Conservation (phyloP, 73 alveolate genomes). For the Uronychia binucleata region DNA sequence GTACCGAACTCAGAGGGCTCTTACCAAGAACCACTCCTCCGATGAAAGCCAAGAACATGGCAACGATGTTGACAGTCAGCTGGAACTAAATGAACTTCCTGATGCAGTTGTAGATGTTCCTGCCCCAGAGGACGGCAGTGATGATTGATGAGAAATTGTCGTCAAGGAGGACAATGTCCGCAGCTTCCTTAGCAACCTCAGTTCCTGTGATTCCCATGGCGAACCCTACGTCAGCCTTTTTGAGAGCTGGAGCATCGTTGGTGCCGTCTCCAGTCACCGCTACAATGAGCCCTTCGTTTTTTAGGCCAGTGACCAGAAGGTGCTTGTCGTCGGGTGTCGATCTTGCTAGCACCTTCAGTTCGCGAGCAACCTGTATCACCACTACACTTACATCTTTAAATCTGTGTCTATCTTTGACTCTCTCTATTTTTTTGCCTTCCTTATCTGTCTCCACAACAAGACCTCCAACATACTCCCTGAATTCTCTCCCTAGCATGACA, state of each 20-base stretch:
- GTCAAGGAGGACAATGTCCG: conserved; percentile 85
- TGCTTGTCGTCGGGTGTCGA: conserved; percentile 95
- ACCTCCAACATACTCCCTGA: conserved; percentile 70
- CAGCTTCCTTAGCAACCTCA: conserved; percentile 96
- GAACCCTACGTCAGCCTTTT: conserved; percentile 95
- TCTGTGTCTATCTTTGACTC: conserved; percentile 45
- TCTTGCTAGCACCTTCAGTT: conserved; percentile 91
- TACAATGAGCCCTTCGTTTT: conserved; percentile 82
- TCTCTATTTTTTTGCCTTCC: conserved; percentile 3
- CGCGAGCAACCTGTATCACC: conserved; percentile 57
- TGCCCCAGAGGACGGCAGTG: conserved; percentile 84
- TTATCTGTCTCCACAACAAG: conserved; percentile 23
- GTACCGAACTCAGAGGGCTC: conserved; percentile 78
- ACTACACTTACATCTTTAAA: conserved; percentile 73
- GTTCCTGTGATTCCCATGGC: conserved; percentile 97
- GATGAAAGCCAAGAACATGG: conserved; percentile 77
- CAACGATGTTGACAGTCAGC: conserved; percentile 83
- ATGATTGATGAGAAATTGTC: conserved; percentile 80
- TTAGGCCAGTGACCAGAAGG: conserved; percentile 89
- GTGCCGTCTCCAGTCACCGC: conserved; percentile 99
- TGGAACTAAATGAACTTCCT: conserved; percentile 83
- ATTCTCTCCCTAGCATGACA: conserved; percentile 84
- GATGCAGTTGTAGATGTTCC: conserved; percentile 82
- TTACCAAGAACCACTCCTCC: conserved; percentile 80
- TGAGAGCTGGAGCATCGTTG: conserved; percentile 95